These are phyloP conservation scores for Alliaria petiolata DNA, from an alignment of 345 rosid genomes.

Conservation along the genomic window DNA sequence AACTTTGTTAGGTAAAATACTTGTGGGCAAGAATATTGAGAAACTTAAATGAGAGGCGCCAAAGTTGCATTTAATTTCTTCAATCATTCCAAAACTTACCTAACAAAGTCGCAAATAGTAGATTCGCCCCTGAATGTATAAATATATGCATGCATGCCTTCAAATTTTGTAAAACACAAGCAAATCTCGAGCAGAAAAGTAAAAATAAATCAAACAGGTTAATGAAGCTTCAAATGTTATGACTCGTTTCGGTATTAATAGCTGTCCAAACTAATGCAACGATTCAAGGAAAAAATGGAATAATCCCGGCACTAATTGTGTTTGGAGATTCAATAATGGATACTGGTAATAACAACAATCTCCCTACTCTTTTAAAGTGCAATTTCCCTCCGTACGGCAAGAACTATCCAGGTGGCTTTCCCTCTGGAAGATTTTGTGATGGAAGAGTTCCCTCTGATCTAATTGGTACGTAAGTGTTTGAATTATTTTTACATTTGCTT, in stretches of 20 bases:
- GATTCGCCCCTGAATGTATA: not conserved
- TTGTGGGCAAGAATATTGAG: too few relatives aligned
- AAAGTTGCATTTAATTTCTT: too few relatives aligned
- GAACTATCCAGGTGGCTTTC: not conserved
- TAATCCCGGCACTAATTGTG: constrained; percentile 4
- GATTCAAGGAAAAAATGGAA: not conserved
- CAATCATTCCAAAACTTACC: too few relatives aligned
- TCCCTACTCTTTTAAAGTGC: constrained; percentile 7
- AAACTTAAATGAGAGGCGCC: too few relatives aligned
- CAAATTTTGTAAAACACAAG: not conserved
- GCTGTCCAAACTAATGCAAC: not conserved
- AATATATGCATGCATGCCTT: not conserved
- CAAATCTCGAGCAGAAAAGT: too few relatives aligned
- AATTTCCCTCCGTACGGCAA: constrained; percentile 7
- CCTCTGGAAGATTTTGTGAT: constrained; percentile 15
- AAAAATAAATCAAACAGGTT: too few relatives aligned
- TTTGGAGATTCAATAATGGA: constrained; percentile 29
- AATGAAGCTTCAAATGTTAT: constrained; percentile 5
- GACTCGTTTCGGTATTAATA: not conserved
- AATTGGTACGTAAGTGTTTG: constrained; percentile 10
- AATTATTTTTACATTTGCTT: not conserved
- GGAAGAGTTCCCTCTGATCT: constrained; percentile 20
- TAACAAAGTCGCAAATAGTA: too few relatives aligned
- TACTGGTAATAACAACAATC: constrained; percentile 8
- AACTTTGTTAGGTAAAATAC: too few relatives aligned